Evolutionary conservation across 2,329 filamentous ascomycete genomes (phyloP).

Genomic region (Diaporthe aspalathi): DNA sequence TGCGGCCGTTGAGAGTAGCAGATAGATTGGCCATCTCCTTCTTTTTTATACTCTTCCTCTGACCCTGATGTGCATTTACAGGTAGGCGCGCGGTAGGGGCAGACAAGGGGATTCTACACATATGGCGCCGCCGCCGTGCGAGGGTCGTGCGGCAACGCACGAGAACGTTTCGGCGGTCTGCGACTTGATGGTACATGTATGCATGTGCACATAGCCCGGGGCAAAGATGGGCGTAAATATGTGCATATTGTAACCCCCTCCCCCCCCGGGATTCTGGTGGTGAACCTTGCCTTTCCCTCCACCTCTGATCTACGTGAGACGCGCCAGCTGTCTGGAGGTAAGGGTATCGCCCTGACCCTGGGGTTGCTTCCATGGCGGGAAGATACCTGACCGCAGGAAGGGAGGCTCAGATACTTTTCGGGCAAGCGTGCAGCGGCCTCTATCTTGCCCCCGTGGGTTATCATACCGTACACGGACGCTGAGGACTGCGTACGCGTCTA

Average conservation of each 20-base stretch:
- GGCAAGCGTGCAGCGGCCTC: neutral
- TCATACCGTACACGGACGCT: neutral
- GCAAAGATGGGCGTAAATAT: neutral
- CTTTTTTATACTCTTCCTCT: too few species aligned
- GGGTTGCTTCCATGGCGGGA: neutral
- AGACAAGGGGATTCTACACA: too few species aligned
- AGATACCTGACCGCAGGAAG: neutral
- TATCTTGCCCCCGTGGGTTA: neutral
- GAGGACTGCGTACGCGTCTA: neutral
- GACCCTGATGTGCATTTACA: neutral
- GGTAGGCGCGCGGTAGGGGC: conserved; percentile 9
- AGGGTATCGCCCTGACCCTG: neutral
- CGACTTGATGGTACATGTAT: neutral
- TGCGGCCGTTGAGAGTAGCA: conserved; percentile 30
- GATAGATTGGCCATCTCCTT: neutral
- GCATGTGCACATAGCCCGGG: neutral
- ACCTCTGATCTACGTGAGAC: conserved; percentile 21
- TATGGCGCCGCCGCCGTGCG: neutral
- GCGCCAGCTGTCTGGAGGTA: neutral
- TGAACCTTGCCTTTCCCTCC: neutral
- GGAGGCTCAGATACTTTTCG: too few species aligned
- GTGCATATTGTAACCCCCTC: neutral
- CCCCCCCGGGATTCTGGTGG: neutral
- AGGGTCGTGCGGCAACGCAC: conserved; percentile 1
- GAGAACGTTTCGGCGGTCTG: conserved; percentile 20